These are phyloP conservation scores for Ogataea angusta DNA, from an alignment of 805 yeast species.

Conservation along the genomic window DNA sequence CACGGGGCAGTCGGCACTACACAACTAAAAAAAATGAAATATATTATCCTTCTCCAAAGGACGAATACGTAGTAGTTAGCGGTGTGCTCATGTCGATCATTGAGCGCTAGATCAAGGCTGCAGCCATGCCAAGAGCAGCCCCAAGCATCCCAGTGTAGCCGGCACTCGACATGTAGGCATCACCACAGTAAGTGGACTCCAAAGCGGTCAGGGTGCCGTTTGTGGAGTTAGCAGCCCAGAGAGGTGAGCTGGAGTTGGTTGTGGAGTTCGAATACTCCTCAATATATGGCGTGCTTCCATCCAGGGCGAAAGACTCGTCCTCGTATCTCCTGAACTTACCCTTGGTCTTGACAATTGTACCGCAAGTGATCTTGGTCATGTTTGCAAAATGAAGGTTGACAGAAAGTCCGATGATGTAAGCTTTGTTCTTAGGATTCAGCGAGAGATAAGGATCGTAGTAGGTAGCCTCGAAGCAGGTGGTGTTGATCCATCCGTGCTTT, in stretches of 20 bases:
- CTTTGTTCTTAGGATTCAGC: constrained; percentile 49
- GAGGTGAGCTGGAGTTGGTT: constrained; percentile 8
- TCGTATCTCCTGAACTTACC: constrained; percentile 26
- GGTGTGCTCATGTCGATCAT: not conserved
- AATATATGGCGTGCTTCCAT: constrained; percentile 5
- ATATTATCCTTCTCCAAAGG: constrained; percentile 11
- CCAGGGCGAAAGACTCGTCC: constrained; percentile 17
- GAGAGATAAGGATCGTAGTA: constrained; percentile 67
- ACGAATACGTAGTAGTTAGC: not conserved
- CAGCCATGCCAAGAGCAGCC: constrained; percentile 23
- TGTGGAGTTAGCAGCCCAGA: constrained; percentile 7
- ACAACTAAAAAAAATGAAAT: constrained; percentile 12
- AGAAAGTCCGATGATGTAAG: constrained; percentile 59
- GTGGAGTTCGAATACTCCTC: constrained; percentile 9
- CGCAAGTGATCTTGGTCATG: constrained; percentile 59
- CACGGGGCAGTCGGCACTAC: not conserved
- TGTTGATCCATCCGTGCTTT: constrained; percentile 69
- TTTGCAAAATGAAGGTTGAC: constrained; percentile 55
- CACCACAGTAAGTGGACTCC: constrained; percentile 23
- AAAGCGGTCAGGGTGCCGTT: constrained; percentile 17
- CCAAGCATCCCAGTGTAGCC: constrained; percentile 20
- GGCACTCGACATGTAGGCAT: constrained; percentile 16
- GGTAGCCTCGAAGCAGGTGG: constrained; percentile 63
- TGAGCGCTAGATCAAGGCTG: constrained; percentile 20
- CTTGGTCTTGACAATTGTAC: constrained; percentile 44